Evolutionary conservation across 176 grass and related monocot species (phyloP), one percentile per base, ranked within the genome.

Genomic region (Coix lacrymajobi): DNA sequence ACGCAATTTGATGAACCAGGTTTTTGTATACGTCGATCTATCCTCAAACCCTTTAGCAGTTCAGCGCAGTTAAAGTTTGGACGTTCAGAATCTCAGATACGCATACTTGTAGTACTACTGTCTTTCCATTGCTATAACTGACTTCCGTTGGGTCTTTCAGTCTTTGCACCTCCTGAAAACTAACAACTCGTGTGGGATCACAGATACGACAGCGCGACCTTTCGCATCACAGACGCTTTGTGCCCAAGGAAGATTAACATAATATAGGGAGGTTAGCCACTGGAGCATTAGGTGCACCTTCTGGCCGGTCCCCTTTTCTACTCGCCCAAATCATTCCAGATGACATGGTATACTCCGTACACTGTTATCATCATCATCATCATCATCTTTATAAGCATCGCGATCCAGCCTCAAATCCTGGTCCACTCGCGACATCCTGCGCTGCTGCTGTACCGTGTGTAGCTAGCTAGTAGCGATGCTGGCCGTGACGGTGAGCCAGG

Each of bases 401-500:
- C 28, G 31, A 29, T 72, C 49, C 13, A 7, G 45, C 49, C 39
- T 84, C 38, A 24, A 30, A 51, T 26, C 24, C 77, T 54, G 65
- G 54, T 87, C 85, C 62, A 73, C 66, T 49, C 44, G 2, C 43
- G 10, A 44, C 14, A 58, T 25, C 73, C 24, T 9, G 33, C 30
- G 20, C 65, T 44, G 24, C n/a, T 52, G 30, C 77, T 24, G 66
- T 1, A n/a, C 8, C n/a, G n/a, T 22, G 28, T 17, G 3, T 48
- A 48, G 45, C 15, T 54, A 22, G 51, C 8, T 9, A 12, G 10
- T 17, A 1, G 48, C 29, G 32, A 71, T 58, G 77, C 45, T 82
- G 60, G 79, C 54, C 34, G 25, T 57, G 61, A 76, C 51, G 63
- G 60, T 90, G 84, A 83, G 84, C 73, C 88, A 87, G n/a, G 75